Base-by-base conservation (phyloP, 805 yeast genomes). In the Kluyveromyces aestuarii region DNA sequence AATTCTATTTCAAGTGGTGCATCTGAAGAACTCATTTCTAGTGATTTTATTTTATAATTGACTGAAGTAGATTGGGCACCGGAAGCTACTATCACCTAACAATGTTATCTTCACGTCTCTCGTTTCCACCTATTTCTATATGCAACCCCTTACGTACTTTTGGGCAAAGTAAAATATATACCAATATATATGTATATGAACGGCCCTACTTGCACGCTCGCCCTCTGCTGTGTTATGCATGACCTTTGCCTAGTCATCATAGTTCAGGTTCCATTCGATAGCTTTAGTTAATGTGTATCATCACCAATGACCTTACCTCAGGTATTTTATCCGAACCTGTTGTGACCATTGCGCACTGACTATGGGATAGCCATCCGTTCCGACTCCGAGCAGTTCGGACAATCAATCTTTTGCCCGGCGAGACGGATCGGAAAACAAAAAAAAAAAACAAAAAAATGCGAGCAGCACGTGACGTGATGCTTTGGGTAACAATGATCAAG, bases 1-100 rank as follows among this genome's bases (percentile, higher is more conserved):
- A 43, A 33, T 33, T 43, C 45, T 14, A 43, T 19, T 43, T 43
- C 45, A 2, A 43, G 6, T 11, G 45, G 33, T 5, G 45, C 27
- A 38, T 43, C 45, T 19, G 40, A 37, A 11, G 40, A 37, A 14
- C 45, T 43, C 45, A 43, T 43, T 10, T 13, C 27, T 21, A 2
- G 25, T 21, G 25, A 6, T 21, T 21, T 21, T 21, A 21, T 21
- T 21, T 21, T 4, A 21, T 21, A 21, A 21, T 21, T 21, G 6
- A 21, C 25, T 21, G 3, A 21, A 21, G 25, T 21, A 21, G 25
- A 3, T 21, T 21, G 25, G 25, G 6, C 3, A 21, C 25, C 25
- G 6, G 25, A 21, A 21, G 25, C 6, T 21, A 21, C 6, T 21
- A 21, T 4, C 3, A 21, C 25, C 25, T 21, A 21, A 21, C 25